These are phyloP conservation scores for Cairneyella variabilis DNA, from an alignment of 495 filamentous ascomycete genomes.

Conservation along the genomic window DNA sequence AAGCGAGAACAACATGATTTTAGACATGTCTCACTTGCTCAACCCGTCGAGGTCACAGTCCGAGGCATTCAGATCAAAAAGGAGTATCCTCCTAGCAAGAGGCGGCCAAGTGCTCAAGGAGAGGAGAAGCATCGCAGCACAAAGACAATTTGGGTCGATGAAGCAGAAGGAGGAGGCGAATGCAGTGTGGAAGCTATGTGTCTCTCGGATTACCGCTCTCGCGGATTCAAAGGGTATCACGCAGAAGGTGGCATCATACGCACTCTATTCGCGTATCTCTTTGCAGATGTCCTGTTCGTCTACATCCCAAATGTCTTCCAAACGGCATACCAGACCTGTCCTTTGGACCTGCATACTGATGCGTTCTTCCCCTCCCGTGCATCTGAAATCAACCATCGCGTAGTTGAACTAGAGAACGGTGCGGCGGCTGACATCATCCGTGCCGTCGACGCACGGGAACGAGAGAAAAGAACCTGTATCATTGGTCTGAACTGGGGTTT, in stretches of 20 bases:
- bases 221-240: conserved; percentile 94
- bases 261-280: conserved; percentile 87
- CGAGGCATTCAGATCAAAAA: conserved; percentile 65
- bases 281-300: conserved; percentile 89
- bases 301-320: conserved; percentile 97
- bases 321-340: conserved; percentile 89
- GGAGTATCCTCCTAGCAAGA: conserved; percentile 29
- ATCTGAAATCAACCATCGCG: conserved; percentile 83
- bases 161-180: conserved; percentile 59
- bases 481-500: conserved; percentile 92
- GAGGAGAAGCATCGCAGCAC: conserved; percentile 42
- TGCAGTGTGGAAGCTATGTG: conserved; percentile 89
- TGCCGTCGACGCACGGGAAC: conserved; percentile 59
- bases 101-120: conserved; percentile 14
- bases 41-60: conserved; percentile 70
- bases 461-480: conserved; percentile 70
- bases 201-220: conserved; percentile 72
- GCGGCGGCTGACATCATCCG: conserved; percentile 62
- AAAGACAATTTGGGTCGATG: conserved; percentile 87
- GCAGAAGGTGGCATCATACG: conserved; percentile 85
- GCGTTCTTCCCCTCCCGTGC: conserved; percentile 83
- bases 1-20: conserved; percentile 92
- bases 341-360: conserved; percentile 89
- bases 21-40: conserved; percentile 69
- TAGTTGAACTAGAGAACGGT: conserved; percentile 82